Evolutionary conservation across 2,329 filamentous ascomycete genomes (phyloP).

Genomic region (Akanthomyces uredinophilus): DNA sequence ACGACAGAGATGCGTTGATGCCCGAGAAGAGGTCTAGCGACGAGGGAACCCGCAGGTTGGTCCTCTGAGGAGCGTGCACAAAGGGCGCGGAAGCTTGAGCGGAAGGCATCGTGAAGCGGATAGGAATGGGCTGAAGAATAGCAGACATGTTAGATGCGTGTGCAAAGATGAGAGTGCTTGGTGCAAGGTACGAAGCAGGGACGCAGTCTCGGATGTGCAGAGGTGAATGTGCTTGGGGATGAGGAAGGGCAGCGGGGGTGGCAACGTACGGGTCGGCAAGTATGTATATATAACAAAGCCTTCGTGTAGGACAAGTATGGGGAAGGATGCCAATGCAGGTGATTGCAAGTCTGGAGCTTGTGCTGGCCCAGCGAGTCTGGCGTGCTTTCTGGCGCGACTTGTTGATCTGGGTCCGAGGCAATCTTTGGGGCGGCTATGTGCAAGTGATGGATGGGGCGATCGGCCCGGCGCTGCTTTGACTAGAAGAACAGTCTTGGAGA

Average conservation of each 20-base stretch:
- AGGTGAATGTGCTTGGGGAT: not conserved
- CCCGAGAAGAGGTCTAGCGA: conserved; percentile 49
- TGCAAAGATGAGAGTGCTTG: not conserved
- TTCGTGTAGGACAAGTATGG: not conserved
- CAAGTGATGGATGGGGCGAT: conserved; percentile 11
- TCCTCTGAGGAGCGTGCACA: conserved; percentile 44
- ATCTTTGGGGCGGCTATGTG: conserved; percentile 6
- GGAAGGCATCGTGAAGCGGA: conserved; percentile 28
- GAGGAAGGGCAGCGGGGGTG: not conserved
- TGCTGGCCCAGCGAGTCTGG: not conserved
- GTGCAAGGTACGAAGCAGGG: not conserved
- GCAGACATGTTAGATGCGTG: conserved; percentile 8
- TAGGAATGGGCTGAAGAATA: conserved; percentile 6
- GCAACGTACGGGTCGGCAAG: conserved; percentile 2
- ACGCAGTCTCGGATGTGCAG: not conserved
- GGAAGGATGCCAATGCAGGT: not conserved
- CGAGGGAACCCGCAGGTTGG: conserved; percentile 38
- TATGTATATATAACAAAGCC: not conserved
- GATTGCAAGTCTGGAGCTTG: not conserved
- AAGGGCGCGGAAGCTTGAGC: conserved; percentile 31
- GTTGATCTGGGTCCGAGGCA: conserved; percentile 13
- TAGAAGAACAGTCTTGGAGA: not conserved
- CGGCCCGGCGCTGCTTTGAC: not conserved
- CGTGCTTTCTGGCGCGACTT: not conserved
- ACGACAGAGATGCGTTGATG: conserved; percentile 46